Base-by-base conservation (phyloP, 2,329 filamentous ascomycete species). In the Aspergillus aculeatinus region DNA sequence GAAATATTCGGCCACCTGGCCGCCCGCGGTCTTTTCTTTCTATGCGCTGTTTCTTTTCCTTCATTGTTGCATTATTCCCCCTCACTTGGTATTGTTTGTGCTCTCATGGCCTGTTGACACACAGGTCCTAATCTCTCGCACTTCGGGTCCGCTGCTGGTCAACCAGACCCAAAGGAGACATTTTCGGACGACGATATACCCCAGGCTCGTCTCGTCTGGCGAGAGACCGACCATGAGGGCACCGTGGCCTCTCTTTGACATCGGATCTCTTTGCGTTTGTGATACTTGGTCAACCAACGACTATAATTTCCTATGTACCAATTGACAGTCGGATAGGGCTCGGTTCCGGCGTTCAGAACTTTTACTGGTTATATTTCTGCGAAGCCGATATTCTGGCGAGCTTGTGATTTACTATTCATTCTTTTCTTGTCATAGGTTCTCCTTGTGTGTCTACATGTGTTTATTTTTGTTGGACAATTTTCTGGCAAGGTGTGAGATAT, bases 1-100 rank as follows among this genome's bases (percentile, higher is more conserved):
- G 42, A 59, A 27, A 31, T 60, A 44, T 63, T 65, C 62, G 62
- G 66, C 68, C 63, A 59, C 60, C 16, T 53, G 61, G 39, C 25
- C 42, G n/a, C 39, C 2, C 39, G 48, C 16, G 52, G 31, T 60
- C 47, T 51, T 58, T 10, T 64, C 48, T 56, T 63, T 55, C 55
- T 48, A 59, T 58, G 58, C 35, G 63, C 60, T 44, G 51, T 55
- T 48, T 55, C 50, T 53, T 48, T 59, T 57, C 48, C 58, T 62
- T 58, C 61, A 62, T 59, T 48, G n/a, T 35, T 50, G 54, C 55
- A 47, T 35, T 55, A 55, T 51, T 54, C 16, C 51, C 57, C 50
- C 47, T 63, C 61, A 31, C 57, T 59, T 57, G 31, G 42, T 47
- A 23, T 42, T 35, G 35, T 23, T 52, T 33, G 33, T 27, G 31